Conservation (phyloP, 2,329 filamentous ascomycete species). For the Lachnellula hyalina region DNA sequence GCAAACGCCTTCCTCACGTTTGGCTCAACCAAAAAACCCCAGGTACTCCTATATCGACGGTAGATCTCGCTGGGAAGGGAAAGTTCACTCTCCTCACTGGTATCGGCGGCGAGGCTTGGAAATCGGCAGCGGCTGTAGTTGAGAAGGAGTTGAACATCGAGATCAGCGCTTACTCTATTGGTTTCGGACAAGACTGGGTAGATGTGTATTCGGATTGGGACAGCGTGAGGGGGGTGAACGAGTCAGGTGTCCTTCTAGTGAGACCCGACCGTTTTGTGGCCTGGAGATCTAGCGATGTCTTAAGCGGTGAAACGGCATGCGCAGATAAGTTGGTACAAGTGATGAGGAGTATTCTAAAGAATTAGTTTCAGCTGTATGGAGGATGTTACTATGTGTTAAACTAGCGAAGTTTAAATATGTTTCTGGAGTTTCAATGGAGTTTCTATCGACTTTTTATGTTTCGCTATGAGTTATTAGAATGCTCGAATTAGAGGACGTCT, state of each 20-base stretch:
- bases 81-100: conserved; percentile 47
- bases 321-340: conserved; percentile 11
- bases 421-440: no score
- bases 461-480: no score
- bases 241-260: conserved; percentile 52
- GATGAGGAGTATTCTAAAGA: conserved; percentile 12
- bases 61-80: conserved; percentile 54
- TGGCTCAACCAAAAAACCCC: conserved; percentile 52
- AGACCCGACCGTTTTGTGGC: conserved; percentile 46
- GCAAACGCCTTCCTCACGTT: conserved; percentile 54
- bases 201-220: conserved; percentile 60
- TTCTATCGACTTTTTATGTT: no score
- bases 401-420: no score
- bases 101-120: conserved; percentile 51
- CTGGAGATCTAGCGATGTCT: conserved; percentile 13
- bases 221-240: conserved; percentile 45
- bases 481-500: no score
- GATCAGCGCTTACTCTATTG: conserved; percentile 47
- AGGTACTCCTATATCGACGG: conserved; percentile 45
- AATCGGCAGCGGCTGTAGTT: conserved; percentile 40
- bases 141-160: conserved; percentile 37
- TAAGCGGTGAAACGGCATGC: conserved; percentile 2
- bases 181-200: conserved; percentile 53
- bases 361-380: neutral
- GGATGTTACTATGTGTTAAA: no score